Conservation (phyloP, 2,329 filamentous ascomycete genomes). For the Aureobasidium sp. region DNA sequence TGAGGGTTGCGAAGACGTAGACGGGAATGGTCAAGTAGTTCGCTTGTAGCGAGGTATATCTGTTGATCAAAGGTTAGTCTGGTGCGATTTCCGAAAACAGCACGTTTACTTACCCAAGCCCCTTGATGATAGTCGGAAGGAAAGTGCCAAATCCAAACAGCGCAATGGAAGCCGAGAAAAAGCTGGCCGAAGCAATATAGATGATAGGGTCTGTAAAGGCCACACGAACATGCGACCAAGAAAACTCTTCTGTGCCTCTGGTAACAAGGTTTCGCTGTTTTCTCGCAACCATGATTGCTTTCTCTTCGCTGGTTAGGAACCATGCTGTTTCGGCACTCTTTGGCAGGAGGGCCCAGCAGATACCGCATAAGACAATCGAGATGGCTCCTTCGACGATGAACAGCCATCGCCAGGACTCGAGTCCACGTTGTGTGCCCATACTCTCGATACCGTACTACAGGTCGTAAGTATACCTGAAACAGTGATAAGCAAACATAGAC, state of each 20-base stretch:
- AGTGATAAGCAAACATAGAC: neutral
- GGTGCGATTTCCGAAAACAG: neutral
- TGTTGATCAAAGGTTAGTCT: neutral
- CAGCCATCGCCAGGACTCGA: slow-evolving; percentile 22
- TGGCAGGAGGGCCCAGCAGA: slow-evolving; percentile 23
- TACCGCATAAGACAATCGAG: slow-evolving; percentile 6
- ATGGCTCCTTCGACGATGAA: slow-evolving; percentile 20
- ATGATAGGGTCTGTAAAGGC: slow-evolving; percentile 29
- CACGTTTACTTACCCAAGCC: slow-evolving; percentile 24
- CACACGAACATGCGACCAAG: slow-evolving; percentile 26
- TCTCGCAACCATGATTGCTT: slow-evolving; percentile 22
- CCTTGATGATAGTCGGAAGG: slow-evolving; percentile 32
- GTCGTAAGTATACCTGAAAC: neutral
- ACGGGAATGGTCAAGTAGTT: slow-evolving; percentile 34
- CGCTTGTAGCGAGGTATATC: slow-evolving; percentile 22
- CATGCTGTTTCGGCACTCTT: slow-evolving; percentile 24
- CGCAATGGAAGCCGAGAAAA: slow-evolving; percentile 32
- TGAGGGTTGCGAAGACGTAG: slow-evolving; percentile 24
- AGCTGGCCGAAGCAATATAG: slow-evolving; percentile 25
- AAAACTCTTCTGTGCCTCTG: slow-evolving; percentile 27
- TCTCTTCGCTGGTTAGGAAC: slow-evolving; percentile 24
- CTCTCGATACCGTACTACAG: slow-evolving; percentile 23
- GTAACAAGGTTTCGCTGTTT: slow-evolving; percentile 27
- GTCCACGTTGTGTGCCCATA: slow-evolving; percentile 23
- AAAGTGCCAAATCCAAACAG: slow-evolving; percentile 31